Conservation (phyloP, 768 basidiomycete species). For the Hygrophoropsis aurantiaca region DNA sequence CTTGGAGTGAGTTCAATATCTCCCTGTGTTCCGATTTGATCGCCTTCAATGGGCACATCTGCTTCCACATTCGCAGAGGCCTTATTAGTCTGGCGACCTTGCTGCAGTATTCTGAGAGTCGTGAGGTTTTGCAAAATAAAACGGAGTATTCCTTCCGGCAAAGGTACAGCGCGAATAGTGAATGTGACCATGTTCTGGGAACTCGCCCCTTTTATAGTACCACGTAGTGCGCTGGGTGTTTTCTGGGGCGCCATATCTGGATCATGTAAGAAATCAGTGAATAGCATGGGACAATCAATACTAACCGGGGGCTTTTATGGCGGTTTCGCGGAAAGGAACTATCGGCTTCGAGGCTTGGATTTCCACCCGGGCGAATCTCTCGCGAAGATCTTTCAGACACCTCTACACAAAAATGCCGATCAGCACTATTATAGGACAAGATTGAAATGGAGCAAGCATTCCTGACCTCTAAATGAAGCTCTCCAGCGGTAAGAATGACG, state of each 20-base stretch:
- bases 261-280: constrained; percentile 1
- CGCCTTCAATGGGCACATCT: constrained; percentile 37
- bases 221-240: constrained; percentile 65
- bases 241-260: constrained; percentile 89
- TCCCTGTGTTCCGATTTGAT: constrained; percentile 47
- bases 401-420: constrained; percentile 51
- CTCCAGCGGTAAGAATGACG: constrained; percentile 94
- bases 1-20: constrained; percentile 62
- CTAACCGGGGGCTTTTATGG: constrained; percentile 73
- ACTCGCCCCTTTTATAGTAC: constrained; percentile 72
- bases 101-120: constrained; percentile 61
- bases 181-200: constrained; percentile 75
- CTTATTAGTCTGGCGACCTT: constrained; percentile 40
- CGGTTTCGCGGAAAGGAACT: constrained; percentile 96
- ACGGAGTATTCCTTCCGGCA: constrained; percentile 68
- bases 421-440: not conserved
- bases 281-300: constrained; percentile 1
- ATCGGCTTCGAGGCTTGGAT: constrained; percentile 95
- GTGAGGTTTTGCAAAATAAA: constrained; percentile 77
- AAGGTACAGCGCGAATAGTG: constrained; percentile 77
- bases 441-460: not conserved
- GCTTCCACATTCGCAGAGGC: constrained; percentile 24
- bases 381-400: constrained; percentile 93
- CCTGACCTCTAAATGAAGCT: constrained; percentile 88
- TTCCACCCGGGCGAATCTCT: constrained; percentile 90